phyloP scores from a whole-genome alignment of 768 basidiomycete species.

The Auricularia sp. region DNA sequence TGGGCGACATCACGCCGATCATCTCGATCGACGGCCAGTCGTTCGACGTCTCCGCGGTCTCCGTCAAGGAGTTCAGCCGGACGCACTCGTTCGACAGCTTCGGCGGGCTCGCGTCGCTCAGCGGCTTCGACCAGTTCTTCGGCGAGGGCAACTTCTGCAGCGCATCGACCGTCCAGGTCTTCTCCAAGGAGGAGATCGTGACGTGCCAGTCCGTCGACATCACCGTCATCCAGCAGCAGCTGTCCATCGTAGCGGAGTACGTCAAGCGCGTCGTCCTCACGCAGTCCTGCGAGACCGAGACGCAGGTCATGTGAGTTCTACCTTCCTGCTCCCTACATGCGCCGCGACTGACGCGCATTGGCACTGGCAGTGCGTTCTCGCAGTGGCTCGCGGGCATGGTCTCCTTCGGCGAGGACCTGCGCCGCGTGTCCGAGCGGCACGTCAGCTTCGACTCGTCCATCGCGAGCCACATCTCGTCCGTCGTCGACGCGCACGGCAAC shows the following conservation, averaged over 20 bases:
- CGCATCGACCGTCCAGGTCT: background rate
- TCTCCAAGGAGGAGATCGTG: constrained; percentile 5
- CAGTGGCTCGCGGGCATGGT: constrained; percentile 6
- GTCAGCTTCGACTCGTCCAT: constrained; percentile 5
- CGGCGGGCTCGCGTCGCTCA: constrained; percentile 4
- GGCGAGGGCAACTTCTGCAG: constrained; percentile 5
- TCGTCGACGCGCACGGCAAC: constrained; percentile 5
- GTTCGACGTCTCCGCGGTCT: background rate
- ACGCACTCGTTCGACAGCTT: constrained; percentile 5
- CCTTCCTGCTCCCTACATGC: too few relatives aligned
- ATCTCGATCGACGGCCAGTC: background rate
- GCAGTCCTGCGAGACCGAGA: constrained; percentile 7
- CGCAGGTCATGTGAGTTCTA: constrained; percentile 5
- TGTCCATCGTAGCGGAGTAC: constrained; percentile 7
- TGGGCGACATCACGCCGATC: background rate
- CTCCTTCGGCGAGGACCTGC: constrained; percentile 3
- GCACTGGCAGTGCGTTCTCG: background rate
- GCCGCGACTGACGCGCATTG: too few relatives aligned
- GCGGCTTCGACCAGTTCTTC: constrained; percentile 8
- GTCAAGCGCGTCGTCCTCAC: constrained; percentile 7
- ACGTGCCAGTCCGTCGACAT: constrained; percentile 4
- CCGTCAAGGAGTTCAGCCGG: background rate
- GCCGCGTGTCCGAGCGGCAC: constrained; percentile 1
- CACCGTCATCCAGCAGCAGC: constrained; percentile 6
- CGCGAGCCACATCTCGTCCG: constrained; percentile 3